Conservation (phyloP, 495 filamentous ascomycete genomes). For the Cairneyella variabilis region DNA sequence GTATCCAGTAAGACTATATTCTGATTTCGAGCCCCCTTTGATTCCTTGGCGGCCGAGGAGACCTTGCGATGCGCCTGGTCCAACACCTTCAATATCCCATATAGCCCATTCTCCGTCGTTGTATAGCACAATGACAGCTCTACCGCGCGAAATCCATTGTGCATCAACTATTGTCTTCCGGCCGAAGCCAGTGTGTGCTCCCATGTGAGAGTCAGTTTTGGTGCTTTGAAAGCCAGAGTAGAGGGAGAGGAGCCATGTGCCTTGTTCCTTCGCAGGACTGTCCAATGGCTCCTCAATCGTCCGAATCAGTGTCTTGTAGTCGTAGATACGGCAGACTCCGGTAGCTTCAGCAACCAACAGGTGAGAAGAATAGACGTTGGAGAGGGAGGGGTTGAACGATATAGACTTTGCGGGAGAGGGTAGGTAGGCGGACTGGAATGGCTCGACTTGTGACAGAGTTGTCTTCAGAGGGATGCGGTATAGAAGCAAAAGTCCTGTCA, state of each 20-base stretch:
- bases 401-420: slow-evolving; percentile 62
- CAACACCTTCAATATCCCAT: slow-evolving; percentile 77
- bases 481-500: slow-evolving; percentile 42
- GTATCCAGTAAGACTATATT: slow-evolving; percentile 68
- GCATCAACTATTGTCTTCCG: slow-evolving; percentile 80
- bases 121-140: slow-evolving; percentile 69
- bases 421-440: slow-evolving; percentile 61
- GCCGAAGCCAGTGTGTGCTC: slow-evolving; percentile 31
- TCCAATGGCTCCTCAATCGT: slow-evolving; percentile 10
- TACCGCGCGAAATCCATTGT: slow-evolving; percentile 78
- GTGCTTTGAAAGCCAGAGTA: slow-evolving; percentile 59
- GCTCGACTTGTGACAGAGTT: slow-evolving; percentile 39
- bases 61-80: slow-evolving; percentile 45
- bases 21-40: slow-evolving; percentile 58
- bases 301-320: slow-evolving; percentile 29
- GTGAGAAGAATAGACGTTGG: slow-evolving; percentile 45
- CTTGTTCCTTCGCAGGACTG: slow-evolving; percentile 8
- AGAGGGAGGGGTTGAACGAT: slow-evolving; percentile 61
- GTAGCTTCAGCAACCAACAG: slow-evolving; percentile 64
- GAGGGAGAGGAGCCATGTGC: slow-evolving; percentile 66
- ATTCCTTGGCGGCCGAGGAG: slow-evolving; percentile 63
- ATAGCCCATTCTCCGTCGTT: slow-evolving; percentile 91
- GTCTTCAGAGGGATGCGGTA: slow-evolving; percentile 17
- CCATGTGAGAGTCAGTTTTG: slow-evolving; percentile 7
- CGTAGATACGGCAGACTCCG: slow-evolving; percentile 66